Evolutionary conservation across 1,284 basidiomycete genomes (phyloP).

Genomic region (Austroboletus novae-zelandiae): DNA sequence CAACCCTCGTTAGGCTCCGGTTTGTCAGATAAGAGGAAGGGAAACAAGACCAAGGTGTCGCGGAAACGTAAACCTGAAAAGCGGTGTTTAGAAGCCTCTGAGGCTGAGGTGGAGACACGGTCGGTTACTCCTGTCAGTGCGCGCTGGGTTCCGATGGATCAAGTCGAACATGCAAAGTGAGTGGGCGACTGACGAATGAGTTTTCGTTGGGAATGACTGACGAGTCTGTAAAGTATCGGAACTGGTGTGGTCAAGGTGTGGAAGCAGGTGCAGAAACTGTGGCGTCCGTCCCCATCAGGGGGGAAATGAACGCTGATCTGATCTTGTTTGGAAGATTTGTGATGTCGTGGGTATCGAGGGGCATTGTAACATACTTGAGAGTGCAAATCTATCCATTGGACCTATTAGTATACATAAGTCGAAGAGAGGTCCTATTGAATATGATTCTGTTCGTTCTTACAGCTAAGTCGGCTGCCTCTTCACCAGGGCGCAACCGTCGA

Average conservation of each 20-base stretch:
- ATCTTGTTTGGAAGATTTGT: too few species aligned
- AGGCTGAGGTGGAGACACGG: background rate
- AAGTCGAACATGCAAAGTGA: constrained; percentile 64
- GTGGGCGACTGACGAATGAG: constrained; percentile 26
- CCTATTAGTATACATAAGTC: too few species aligned
- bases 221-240: constrained; percentile 45
- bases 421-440: too few species aligned
- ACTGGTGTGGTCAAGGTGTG: constrained; percentile 64
- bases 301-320: too few species aligned
- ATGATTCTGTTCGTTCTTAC: too few species aligned
- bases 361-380: too few species aligned
- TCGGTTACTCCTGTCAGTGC: constrained; percentile 9
- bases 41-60: background rate
- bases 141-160: constrained; percentile 53
- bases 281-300: constrained; percentile 7
- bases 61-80: constrained; percentile 17
- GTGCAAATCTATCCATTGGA: too few species aligned
- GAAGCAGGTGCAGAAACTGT: constrained; percentile 38
- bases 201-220: constrained; percentile 1
- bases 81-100: background rate
- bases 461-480: too few species aligned
- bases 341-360: too few species aligned
- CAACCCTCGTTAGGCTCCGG: background rate
- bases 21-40: constrained; percentile 4
- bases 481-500: too few species aligned